Percentiles rank a stretch among this genome's conserved stretches.
Conservation (phyloP, 768 basidiomycete genomes). For the Baorangia bicolor region DNA sequence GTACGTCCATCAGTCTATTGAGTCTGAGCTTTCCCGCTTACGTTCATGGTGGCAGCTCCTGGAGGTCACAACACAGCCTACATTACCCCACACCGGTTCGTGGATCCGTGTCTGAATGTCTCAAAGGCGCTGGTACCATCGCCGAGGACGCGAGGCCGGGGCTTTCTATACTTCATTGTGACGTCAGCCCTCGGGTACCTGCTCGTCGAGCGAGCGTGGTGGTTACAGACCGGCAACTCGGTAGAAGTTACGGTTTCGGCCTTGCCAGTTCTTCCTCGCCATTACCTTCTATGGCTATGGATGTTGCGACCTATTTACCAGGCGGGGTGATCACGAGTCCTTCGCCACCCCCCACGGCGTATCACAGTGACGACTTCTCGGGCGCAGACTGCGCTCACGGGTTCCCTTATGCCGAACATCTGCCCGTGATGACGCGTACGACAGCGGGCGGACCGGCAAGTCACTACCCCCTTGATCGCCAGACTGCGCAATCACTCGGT, state of each 20-base stretch:
- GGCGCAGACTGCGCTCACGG: constrained; percentile 14
- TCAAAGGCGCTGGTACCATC: constrained; percentile 13
- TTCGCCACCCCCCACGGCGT: constrained; percentile 23
- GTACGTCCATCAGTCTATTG: constrained; percentile 20
- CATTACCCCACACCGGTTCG: constrained; percentile 27
- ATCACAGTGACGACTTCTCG: constrained; percentile 23
- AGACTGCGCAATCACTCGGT: constrained; percentile 18
- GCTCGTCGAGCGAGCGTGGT: constrained; percentile 17
- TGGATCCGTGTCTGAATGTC: constrained; percentile 19
- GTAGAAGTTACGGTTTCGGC: constrained; percentile 6
- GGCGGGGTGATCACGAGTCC: constrained; percentile 18
- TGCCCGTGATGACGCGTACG: constrained; percentile 15
- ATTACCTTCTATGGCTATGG: constrained; percentile 14
- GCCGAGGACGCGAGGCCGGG: constrained; percentile 27
- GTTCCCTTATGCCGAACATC: constrained; percentile 16
- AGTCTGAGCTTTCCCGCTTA: constrained; percentile 19
- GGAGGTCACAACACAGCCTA: constrained; percentile 22
- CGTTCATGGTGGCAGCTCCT: constrained; percentile 26
- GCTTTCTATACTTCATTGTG: constrained; percentile 16
- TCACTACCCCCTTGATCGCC: constrained; percentile 16
- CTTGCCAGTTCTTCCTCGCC: constrained; percentile 9
- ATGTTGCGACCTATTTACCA: constrained; percentile 11
- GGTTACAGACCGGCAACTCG: constrained; percentile 9
- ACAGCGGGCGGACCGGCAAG: constrained; percentile 9
- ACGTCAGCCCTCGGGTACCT: constrained; percentile 19